Conservation (phyloP, 148 eudicot genomes). For the Persicaria maculosa region DNA sequence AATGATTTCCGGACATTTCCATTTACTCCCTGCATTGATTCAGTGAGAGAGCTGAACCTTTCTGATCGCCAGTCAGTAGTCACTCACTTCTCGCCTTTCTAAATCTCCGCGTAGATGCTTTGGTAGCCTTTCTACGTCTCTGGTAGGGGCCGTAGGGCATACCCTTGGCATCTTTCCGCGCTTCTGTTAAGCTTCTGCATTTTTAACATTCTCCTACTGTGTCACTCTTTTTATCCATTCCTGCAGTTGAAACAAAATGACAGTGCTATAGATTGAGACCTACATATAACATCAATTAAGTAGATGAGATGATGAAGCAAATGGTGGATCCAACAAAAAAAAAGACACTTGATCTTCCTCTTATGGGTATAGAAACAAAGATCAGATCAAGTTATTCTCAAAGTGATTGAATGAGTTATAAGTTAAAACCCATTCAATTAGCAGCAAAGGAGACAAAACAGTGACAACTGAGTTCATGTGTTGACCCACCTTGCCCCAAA, state of each 20-base stretch:
- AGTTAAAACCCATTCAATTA: background rate
- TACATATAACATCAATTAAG: background rate
- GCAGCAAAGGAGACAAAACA: background rate
- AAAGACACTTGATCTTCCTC: background rate
- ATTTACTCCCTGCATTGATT: background rate
- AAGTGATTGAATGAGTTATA: background rate
- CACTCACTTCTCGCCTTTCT: background rate
- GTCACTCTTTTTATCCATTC: background rate
- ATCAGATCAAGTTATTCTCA: background rate
- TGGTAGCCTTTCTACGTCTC: background rate
- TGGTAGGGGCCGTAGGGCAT: background rate
- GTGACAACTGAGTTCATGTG: slow-evolving; percentile 6
- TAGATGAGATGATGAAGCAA: background rate
- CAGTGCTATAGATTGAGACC: background rate
- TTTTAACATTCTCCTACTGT: background rate
- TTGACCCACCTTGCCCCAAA: slow-evolving; percentile 5
- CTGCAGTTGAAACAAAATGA: background rate
- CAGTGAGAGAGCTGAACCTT: slow-evolving; percentile 4
- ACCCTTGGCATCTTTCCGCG: background rate
- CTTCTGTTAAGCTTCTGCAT: background rate
- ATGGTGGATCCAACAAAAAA: background rate
- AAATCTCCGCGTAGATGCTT: background rate
- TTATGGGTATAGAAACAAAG: background rate
- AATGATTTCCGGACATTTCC: background rate
- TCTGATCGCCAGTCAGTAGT: background rate